Conservation (phyloP, 176 grass and related monocot genomes). For the Aegilops speltoides region DNA sequence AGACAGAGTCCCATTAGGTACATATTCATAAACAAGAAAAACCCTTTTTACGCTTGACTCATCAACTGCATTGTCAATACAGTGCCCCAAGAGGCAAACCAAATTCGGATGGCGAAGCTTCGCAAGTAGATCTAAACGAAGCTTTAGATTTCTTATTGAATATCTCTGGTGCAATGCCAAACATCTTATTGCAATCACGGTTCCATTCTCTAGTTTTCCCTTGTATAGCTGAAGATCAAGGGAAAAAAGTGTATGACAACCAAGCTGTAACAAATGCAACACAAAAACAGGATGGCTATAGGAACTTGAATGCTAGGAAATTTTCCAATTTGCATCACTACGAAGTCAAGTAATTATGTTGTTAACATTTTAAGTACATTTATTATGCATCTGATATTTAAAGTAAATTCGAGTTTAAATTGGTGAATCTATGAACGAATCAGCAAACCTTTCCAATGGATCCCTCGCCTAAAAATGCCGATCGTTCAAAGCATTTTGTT, state of each 20-base stretch:
- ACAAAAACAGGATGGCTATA: neutral
- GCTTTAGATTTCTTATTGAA: constrained; percentile 92
- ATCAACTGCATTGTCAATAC: constrained; percentile 63
- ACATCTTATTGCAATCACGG: constrained; percentile 84
- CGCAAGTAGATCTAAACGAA: constrained; percentile 93
- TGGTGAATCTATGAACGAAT: neutral
- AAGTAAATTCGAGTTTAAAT: neutral
- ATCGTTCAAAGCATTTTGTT: constrained; percentile 72
- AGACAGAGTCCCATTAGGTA: constrained; percentile 60
- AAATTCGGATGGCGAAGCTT: constrained; percentile 92
- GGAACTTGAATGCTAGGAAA: neutral
- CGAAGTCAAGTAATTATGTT: neutral
- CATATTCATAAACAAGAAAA: constrained; percentile 94
- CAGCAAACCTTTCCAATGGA: constrained; percentile 86
- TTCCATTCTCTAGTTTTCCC: constrained; percentile 87
- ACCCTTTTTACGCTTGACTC: constrained; percentile 75
- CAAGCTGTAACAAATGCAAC: neutral
- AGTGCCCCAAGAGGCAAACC: constrained; percentile 91
- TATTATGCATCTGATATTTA: neutral
- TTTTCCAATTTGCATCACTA: neutral
- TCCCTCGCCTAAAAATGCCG: constrained; percentile 86
- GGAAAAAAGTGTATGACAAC: neutral
- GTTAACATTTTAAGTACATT: neutral
- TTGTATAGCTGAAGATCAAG: constrained; percentile 86
- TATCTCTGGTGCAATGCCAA: constrained; percentile 76